Percentiles rank a stretch among this genome's conserved stretches.
These are phyloP conservation scores for Kurtzmaniella quercitrusa DNA, from an alignment of 1,139 yeast species.

Conservation along the genomic window DNA sequence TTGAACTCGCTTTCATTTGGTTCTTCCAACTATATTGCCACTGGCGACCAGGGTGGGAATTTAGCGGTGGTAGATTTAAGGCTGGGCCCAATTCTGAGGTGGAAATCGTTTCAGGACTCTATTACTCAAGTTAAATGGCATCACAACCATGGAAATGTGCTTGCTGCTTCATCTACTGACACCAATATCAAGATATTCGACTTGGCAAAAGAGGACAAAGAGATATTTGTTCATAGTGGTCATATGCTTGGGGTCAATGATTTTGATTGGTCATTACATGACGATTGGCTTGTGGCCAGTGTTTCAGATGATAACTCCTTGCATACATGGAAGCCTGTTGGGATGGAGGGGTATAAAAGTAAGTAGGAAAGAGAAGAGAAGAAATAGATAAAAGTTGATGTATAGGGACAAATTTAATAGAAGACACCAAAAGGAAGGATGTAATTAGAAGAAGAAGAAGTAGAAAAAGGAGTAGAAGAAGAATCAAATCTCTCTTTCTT, in stretches of 20 bases:
- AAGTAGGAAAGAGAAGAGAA: not conserved
- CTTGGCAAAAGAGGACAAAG: conserved; percentile 33
- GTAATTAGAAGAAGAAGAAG: no score
- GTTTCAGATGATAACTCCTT: conserved; percentile 87
- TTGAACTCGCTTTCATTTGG: not conserved
- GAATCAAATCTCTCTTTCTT: no score
- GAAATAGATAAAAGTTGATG: no score
- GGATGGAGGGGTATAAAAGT: conserved; percentile 8
- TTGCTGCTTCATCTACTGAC: conserved; percentile 76
- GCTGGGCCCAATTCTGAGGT: conserved; percentile 14
- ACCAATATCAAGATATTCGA: conserved; percentile 71
- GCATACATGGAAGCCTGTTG: conserved; percentile 76
- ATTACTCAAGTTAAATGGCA: conserved; percentile 80
- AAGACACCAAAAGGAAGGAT: no score
- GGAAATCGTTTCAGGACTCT: conserved; percentile 30
- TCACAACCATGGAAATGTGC: conserved; percentile 51
- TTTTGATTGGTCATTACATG: conserved; percentile 79
- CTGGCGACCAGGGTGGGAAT: conserved; percentile 65
- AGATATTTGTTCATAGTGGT: conserved; percentile 79
- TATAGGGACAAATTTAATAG: conserved; percentile 4
- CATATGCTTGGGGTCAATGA: conserved; percentile 88
- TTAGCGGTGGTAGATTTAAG: not conserved
- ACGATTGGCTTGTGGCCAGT: conserved; percentile 75
- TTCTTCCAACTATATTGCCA: conserved; percentile 44
- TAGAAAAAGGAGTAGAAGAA: no score